A percentile compares a stretch with the other conserved stretches of the same genome.
These are phyloP conservation scores for Gracilaria gracilis DNA, from an alignment of 23 red algal species.

Conservation along the genomic window DNA sequence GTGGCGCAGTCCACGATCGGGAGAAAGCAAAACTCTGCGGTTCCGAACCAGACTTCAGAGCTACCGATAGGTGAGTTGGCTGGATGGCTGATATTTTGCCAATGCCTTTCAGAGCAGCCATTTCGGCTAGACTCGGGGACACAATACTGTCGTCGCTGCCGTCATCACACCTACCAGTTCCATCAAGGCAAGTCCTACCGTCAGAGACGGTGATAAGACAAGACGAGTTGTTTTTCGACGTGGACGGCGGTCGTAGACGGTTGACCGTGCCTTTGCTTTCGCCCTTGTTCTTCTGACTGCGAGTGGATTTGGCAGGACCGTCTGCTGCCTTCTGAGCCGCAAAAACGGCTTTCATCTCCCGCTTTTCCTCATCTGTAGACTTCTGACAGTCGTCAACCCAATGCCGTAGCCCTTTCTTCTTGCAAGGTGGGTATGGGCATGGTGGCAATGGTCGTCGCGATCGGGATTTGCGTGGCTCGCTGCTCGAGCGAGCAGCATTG, in stretches of 20 bases:
- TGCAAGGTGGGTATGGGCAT: slow-evolving; percentile 14
- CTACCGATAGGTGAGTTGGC: not conserved
- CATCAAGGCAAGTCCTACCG: not conserved
- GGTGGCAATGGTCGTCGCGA: not conserved
- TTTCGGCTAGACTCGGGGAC: not conserved
- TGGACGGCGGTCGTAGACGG: not conserved
- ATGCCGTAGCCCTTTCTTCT: no score
- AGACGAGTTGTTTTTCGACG: not conserved
- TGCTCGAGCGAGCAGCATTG: no score
- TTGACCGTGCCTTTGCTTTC: not conserved
- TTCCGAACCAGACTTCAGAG: not conserved
- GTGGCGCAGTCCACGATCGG: not conserved
- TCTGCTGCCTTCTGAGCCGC: slow-evolving; percentile 15
- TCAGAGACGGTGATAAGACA: not conserved
- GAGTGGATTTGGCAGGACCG: not conserved
- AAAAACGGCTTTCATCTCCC: slow-evolving; percentile 5
- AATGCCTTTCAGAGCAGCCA: no score
- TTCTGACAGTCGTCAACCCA: slow-evolving; percentile 21
- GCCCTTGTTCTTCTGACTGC: not conserved
- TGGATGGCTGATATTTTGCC: not conserved
- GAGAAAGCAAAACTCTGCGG: not conserved
- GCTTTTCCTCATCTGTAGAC: slow-evolving; percentile 6
- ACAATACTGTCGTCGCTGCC: not conserved
- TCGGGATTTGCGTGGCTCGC: not conserved
- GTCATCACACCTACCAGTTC: not conserved